Base-by-base conservation (phyloP, 345 rosid genomes). In the Salix brachista region DNA sequence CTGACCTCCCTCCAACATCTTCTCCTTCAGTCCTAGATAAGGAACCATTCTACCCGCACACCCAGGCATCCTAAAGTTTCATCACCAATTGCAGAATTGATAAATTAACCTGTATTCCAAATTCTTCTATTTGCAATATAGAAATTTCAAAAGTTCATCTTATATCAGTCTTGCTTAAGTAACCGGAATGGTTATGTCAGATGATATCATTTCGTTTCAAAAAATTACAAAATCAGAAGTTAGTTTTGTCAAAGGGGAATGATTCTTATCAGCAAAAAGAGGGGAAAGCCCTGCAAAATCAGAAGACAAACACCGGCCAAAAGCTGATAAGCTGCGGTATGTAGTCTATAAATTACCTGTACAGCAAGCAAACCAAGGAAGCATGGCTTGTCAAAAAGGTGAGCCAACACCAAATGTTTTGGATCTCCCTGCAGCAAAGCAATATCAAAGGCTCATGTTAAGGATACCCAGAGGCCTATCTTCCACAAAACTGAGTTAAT, bases 361-460 rank as follows among this genome's bases (percentile, higher is more conserved):
- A 91, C 71, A n/a, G 97, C 99, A 36, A 96, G 98, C 80, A 90
- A 80, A 7, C 99, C 99, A 16, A 95, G 92, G 81, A 95, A 95
- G 85, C 99, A 95, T 42, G 99, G 99, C 80, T 95, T 95, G 84
- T 96, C 99, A 73, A 96, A 93, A 69, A 93, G 94, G 78, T 93
- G 98, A 64, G 97, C 99, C 78, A 96, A 83, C 82, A 93, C 44
- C 77, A 93, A 77, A 82, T 96, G 96, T 85, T 91, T 93, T 28
- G 94, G 83, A 80, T 96, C 90, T 76, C 88, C 87, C 99, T 96
- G 90, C 84, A 81, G 16, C 79, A 19, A 58, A 58, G 65, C 30
- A 77, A 76, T 11, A 46, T 48, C 17, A 58, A 44, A 77, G 69
- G 19, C 17, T 71, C 34, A 21, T 5, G 58, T 81, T 70, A 85